phyloP scores from a whole-genome alignment of 2,329 filamentous ascomycete genomes.

The Paraphaeosphaeria sporulosa region DNA sequence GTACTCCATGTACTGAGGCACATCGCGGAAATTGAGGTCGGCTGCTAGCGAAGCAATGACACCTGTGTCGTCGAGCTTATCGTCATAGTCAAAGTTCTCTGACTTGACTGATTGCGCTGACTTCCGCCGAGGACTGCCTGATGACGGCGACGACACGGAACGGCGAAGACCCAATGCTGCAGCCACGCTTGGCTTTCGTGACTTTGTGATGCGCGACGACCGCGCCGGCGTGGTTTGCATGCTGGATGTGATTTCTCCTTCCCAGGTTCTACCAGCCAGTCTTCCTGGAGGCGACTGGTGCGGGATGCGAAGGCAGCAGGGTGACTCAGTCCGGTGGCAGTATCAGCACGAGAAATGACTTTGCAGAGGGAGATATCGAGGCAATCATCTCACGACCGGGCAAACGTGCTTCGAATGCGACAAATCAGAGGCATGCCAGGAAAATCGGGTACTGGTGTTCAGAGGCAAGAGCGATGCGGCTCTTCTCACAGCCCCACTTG shows the following conservation, averaged over 20 bases:
- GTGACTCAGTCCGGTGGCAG: constrained; percentile 18
- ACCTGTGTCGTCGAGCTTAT: constrained; percentile 66
- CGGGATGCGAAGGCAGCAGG: background rate
- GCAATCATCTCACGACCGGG: constrained; percentile 26
- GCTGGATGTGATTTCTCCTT: background rate
- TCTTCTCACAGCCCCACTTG: constrained; percentile 22
- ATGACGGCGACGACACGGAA: constrained; percentile 48
- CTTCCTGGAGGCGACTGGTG: background rate
- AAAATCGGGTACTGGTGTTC: constrained; percentile 21
- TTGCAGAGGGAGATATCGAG: background rate
- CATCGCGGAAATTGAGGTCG: constrained; percentile 66
- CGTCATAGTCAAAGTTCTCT: constrained; percentile 47
- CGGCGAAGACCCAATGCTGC: constrained; percentile 40
- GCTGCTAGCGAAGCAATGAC: constrained; percentile 62
- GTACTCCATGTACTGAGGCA: constrained; percentile 69
- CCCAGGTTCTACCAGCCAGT: background rate
- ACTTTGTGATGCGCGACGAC: constrained; percentile 41
- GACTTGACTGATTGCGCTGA: constrained; percentile 29
- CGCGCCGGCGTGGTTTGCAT: constrained; percentile 43
- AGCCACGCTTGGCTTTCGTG: constrained; percentile 30
- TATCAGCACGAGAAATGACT: constrained; percentile 3
- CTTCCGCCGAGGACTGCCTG: constrained; percentile 47
- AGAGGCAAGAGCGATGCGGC: constrained; percentile 12
- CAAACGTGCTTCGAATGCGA: constrained; percentile 28
- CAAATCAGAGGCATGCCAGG: constrained; percentile 26